Base-by-base conservation (phyloP, 192 early-diverging fungal genomes). In the Umbelopsis vinacea region DNA sequence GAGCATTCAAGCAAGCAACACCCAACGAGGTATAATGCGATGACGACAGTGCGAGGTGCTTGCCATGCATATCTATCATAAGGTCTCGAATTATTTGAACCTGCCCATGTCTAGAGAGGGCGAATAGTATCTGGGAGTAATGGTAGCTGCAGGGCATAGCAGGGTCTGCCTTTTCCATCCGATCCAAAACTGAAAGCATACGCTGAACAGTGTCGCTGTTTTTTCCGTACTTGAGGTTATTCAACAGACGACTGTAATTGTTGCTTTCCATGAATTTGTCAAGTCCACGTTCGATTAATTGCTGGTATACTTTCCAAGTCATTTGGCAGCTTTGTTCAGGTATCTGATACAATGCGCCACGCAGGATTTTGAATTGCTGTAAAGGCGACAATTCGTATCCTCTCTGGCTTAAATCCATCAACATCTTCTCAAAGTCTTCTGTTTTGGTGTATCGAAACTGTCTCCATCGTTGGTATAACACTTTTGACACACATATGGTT, bases 171-270 rank as follows among this genome's bases (percentile, higher is more conserved):
- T 54, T 47, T 35, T 75, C n/a, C 73, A 74, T 79, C 6, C 67
- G 48, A 21, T 71, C 23, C 37, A 71, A 37, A 19, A 79, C n/a
- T 0, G 48, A 7, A 46, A 79, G 33, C 57, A 79, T 60, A 10
- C 24, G 73, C 4, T 46, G 14, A 14, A 60, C 37, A 4, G 23
- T 48, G 26, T 72, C 26, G 15, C 17, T 19, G 3, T 23, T 29
- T 15, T n/a, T 40, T 21, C 47, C 48, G 12, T 71, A 67, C 50
- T 71, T 79, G 29, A 79, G 12, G 0, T 45, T 68, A 35, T 68
- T 71, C 21, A 79, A 43, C 35, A 79, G 50, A 35, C 67, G 73
- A n/a, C 70, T 63, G 47, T 79, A 79, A 47, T 79, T 54, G 22
- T 79, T 79, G 14, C 40, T 4, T 12, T 46, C 35, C 38, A 79